Evolutionary conservation across 371 early-diverging fungal species (phyloP), one percentile per base, ranked within the genome.

Genomic region (Thermomucor indicae-seudaticae): DNA sequence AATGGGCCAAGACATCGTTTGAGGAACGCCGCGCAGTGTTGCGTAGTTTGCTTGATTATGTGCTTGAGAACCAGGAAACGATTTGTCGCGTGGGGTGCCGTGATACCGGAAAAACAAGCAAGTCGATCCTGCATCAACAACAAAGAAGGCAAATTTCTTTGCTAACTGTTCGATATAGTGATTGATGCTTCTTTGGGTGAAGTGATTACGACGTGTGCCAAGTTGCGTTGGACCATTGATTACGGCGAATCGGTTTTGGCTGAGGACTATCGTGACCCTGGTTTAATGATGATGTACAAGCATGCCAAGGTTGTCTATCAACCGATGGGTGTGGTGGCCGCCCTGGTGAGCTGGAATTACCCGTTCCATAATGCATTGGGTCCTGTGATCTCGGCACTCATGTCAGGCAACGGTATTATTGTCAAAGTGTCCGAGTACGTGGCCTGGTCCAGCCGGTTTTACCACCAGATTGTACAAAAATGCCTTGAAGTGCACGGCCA

Each of bases 111-210:
- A 92, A 92, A 65, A 88, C 91, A 2, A 75, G 80, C 81, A 62
- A 58, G 71, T 59, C 22, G 22, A 1, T 16, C 20, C 19, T 28
- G 2, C 23, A 14, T 6, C 27, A n/a, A n/a, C 30, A 5, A 4
- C 6, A 2, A 20, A 27, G 24, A n/a, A 10, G 14, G 24, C 7
- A 14, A 3, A 25, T 10, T 2, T 0, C 14, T 49, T 45, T 23
- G 41, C 27, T 16, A 28, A 12, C 1, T 27, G 14, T 28, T 23
- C 16, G 34, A 17, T 23, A 4, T 54, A 83, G 84, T 90, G 68
- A 72, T 92, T 23, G 93, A 93, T 66, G 92, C 91, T 11, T 81
- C 80, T 32, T 79, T 92, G 43, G 92, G 92, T 47, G 92, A 92
- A 59, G 83, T 91, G 11, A 72, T 91, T 51, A 83, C 86, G 0